Conservation (phyloP, 2,329 filamentous ascomycete species). For the Xylariaceae sp. region DNA sequence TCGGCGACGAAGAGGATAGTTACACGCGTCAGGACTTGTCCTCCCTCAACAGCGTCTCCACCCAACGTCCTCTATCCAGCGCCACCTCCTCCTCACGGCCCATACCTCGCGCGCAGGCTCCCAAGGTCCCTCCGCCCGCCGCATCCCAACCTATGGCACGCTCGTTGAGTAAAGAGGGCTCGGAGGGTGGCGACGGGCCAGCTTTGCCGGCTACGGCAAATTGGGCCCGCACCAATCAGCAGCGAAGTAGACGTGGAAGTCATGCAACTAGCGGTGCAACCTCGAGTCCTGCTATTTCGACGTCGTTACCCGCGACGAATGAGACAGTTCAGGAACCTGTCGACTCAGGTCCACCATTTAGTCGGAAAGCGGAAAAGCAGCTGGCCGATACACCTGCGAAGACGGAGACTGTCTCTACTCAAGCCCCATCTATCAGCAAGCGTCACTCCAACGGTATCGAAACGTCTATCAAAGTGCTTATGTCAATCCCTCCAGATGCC, state of each 20-base stretch:
- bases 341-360: slow-evolving; percentile 23
- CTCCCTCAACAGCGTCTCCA: slow-evolving; percentile 86
- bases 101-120: slow-evolving; percentile 48
- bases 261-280: slow-evolving; percentile 77
- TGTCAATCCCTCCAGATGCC: slow-evolving; percentile 37
- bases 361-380: slow-evolving; percentile 28
- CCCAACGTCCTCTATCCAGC: slow-evolving; percentile 62
- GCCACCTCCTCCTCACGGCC: slow-evolving; percentile 51
- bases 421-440: slow-evolving; percentile 2
- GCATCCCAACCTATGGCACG: slow-evolving; percentile 65
- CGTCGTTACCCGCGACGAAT: slow-evolving; percentile 50
- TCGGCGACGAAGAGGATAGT: slow-evolving; percentile 96
- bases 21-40: slow-evolving; percentile 93
- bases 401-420: slow-evolving; percentile 3
- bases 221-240: slow-evolving; percentile 74
- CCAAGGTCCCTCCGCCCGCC: slow-evolving; percentile 35
- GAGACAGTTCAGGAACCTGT: slow-evolving; percentile 46
- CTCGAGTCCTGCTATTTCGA: slow-evolving; percentile 74
- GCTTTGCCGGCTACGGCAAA: slow-evolving; percentile 91
- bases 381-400: slow-evolving; percentile 15
- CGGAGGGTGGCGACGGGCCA: slow-evolving; percentile 72
- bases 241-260: slow-evolving; percentile 67
- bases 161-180: slow-evolving; percentile 73
- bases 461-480: slow-evolving; percentile 23
- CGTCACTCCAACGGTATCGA: slow-evolving; percentile 22